These are phyloP conservation scores for Otatea glauca DNA, from an alignment of 176 grass and related monocot species.

Conservation along the genomic window DNA sequence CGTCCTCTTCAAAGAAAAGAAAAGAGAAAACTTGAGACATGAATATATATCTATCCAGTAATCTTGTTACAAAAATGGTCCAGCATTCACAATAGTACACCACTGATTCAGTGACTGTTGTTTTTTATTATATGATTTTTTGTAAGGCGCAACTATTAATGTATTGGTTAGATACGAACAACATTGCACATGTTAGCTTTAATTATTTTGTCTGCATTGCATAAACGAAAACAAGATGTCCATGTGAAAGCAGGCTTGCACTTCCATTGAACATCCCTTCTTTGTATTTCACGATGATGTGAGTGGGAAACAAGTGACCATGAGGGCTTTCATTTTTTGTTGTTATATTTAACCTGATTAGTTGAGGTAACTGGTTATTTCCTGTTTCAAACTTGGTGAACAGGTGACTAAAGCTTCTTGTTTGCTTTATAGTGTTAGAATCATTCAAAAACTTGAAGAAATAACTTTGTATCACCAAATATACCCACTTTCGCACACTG, in stretches of 20 bases:
- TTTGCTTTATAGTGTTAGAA: background rate
- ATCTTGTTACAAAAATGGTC: background rate
- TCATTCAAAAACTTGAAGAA: background rate
- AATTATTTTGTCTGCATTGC: conserved; percentile 30
- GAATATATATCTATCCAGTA: background rate
- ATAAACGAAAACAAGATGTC: background rate
- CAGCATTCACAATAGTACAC: background rate
- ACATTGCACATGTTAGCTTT: conserved; percentile 17
- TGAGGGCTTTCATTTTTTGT: background rate
- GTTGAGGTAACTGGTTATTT: background rate
- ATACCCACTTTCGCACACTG: background rate
- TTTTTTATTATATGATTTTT: conserved; percentile 7
- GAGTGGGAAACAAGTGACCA: background rate
- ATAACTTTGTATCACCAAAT: conserved; percentile 5
- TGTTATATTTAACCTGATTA: conserved; percentile 28
- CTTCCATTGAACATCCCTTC: background rate
- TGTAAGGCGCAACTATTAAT: conserved; percentile 29
- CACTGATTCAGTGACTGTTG: background rate
- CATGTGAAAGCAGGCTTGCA: background rate
- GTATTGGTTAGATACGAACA: conserved; percentile 26
- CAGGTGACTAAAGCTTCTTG: background rate
- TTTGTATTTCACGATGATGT: background rate
- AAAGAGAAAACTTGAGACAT: background rate
- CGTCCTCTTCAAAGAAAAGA: conserved; percentile 2
- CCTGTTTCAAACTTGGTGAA: conserved; percentile 1